These are phyloP conservation scores for Xylaria palmicola DNA, from an alignment of 495 filamentous ascomycete species.

Conservation along the genomic window DNA sequence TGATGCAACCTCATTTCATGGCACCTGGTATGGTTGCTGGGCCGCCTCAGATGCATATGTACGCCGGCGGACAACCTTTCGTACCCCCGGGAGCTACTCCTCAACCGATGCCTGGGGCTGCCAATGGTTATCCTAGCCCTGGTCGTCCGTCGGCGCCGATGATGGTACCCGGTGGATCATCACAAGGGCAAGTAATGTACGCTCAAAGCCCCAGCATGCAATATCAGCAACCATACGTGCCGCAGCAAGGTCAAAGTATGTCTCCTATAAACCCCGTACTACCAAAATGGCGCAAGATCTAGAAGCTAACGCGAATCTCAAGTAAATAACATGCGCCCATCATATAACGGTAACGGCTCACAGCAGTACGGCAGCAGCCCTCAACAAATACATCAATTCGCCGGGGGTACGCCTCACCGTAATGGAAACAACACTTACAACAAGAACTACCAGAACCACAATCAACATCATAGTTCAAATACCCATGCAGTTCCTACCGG, in stretches of 20 bases:
- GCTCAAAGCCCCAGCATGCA: conserved; percentile 65
- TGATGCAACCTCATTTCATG: conserved; percentile 73
- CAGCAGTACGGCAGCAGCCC: conserved; percentile 63
- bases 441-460: conserved; percentile 48
- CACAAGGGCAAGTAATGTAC: conserved; percentile 70
- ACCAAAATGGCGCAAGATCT: conserved; percentile 18
- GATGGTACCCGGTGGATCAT: conserved; percentile 70
- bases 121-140: conserved; percentile 82
- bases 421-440: conserved; percentile 53
- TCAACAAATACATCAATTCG: conserved; percentile 64
- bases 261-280: conserved; percentile 31
- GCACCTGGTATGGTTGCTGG: conserved; percentile 57
- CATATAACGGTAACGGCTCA: conserved; percentile 54
- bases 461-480: conserved; percentile 41
- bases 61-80: conserved; percentile 60
- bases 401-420: conserved; percentile 56
- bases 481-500: conserved; percentile 27
- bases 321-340: conserved; percentile 62
- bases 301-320: conserved; percentile 31
- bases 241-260: conserved; percentile 68
- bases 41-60: conserved; percentile 70
- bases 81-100: conserved; percentile 61
- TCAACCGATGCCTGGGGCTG: conserved; percentile 52
- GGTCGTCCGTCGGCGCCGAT: conserved; percentile 76
- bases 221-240: conserved; percentile 65